These are phyloP conservation scores for Penicillium sp. DNA, from an alignment of 2,329 filamentous ascomycete species.

Conservation along the genomic window DNA sequence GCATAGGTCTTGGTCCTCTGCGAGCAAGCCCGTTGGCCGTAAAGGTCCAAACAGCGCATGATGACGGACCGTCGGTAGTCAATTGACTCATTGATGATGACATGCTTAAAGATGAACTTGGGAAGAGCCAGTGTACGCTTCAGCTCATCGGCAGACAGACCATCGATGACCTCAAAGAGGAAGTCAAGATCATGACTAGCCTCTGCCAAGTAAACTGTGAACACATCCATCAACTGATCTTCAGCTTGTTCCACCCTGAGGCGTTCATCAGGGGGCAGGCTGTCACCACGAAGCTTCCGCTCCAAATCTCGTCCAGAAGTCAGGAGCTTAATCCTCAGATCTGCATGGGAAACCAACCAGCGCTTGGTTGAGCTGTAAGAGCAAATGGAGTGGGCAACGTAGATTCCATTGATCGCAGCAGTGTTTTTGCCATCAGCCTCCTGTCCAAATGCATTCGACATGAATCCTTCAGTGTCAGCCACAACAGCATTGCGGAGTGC, in stretches of 20 bases:
- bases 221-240: constrained; percentile 79
- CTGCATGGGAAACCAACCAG: constrained; percentile 59
- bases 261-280: constrained; percentile 66
- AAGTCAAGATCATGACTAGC: constrained; percentile 74
- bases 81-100: constrained; percentile 78
- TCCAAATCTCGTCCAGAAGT: constrained; percentile 73
- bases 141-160: constrained; percentile 76
- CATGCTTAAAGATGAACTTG: constrained; percentile 75
- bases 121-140: constrained; percentile 71
- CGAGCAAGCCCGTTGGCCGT: constrained; percentile 69
- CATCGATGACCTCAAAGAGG: constrained; percentile 78
- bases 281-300: constrained; percentile 64
- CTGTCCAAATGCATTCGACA: constrained; percentile 60
- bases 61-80: constrained; percentile 81
- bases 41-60: constrained; percentile 80
- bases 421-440: constrained; percentile 68
- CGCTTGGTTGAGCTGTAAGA: constrained; percentile 59
- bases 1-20: constrained; percentile 92
- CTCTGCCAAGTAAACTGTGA: constrained; percentile 72
- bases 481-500: constrained; percentile 70
- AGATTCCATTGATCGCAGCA: constrained; percentile 80
- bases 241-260: constrained; percentile 83
- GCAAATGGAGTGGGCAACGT: constrained; percentile 74
- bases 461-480: constrained; percentile 66
- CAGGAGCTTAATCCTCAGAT: constrained; percentile 57